These are phyloP conservation scores for Fusarium paranaense DNA, from an alignment of 2,329 filamentous ascomycete species.

Conservation along the genomic window DNA sequence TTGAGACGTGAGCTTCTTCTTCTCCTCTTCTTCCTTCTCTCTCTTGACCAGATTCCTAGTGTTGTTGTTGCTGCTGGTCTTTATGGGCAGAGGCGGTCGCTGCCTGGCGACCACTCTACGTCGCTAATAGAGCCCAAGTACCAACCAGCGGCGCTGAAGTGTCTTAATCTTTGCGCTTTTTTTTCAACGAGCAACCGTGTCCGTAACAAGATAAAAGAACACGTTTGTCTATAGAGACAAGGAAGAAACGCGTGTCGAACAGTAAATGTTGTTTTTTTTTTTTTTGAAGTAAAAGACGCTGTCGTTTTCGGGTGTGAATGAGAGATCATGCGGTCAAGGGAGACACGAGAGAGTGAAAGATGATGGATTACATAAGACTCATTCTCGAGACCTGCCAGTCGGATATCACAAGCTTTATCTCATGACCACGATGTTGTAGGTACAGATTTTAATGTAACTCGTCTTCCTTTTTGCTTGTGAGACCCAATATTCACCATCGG, in stretches of 20 bases:
- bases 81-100: conserved; percentile 32
- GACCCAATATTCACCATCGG: too few relatives aligned
- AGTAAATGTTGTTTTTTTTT: not conserved
- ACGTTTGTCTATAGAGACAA: not conserved
- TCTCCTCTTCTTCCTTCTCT: not conserved
- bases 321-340: conserved; percentile 1
- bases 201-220: not conserved
- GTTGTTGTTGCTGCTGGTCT: conserved; percentile 20
- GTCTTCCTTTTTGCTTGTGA: not conserved
- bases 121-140: conserved; percentile 17
- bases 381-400: not conserved
- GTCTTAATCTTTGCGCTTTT: conserved; percentile 5
- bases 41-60: conserved; percentile 1
- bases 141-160: conserved; percentile 25
- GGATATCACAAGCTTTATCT: not conserved
- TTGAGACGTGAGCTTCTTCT: not conserved
- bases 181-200: conserved; percentile 13
- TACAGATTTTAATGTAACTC: not conserved
- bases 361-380: not conserved
- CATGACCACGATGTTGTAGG: not conserved
- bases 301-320: not conserved
- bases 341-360: not conserved
- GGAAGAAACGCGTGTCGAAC: not conserved
- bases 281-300: not conserved
- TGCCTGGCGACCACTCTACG: conserved; percentile 40